A percentile compares a stretch with the other conserved stretches of the same genome.
These are phyloP conservation scores for Gilbertella persicaria DNA, from an alignment of 371 early-diverging fungal species.

Conservation along the genomic window DNA sequence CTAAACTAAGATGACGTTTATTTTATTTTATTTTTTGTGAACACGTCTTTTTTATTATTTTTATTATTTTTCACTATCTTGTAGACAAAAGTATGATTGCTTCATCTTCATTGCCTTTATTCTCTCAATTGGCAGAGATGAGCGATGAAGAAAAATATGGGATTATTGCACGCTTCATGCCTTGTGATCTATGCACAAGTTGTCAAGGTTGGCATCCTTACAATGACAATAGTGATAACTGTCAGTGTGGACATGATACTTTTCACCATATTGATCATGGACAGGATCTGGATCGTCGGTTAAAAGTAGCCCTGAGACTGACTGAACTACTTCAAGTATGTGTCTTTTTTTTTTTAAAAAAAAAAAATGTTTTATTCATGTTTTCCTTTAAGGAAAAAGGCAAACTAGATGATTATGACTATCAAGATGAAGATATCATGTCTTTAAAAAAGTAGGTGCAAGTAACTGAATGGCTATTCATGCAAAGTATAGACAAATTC, in stretches of 20 bases:
- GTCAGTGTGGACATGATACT: conserved; percentile 41
- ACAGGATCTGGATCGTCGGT: conserved; percentile 39
- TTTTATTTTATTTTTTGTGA: no score
- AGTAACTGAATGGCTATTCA: not conserved
- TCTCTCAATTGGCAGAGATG: conserved; percentile 31
- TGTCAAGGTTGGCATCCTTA: conserved; percentile 46
- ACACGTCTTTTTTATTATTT: no score
- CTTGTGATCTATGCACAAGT: conserved; percentile 39
- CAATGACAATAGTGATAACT: conserved; percentile 19
- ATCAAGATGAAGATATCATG: conserved; percentile 42
- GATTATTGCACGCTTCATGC: conserved; percentile 50
- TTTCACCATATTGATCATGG: conserved; percentile 36
- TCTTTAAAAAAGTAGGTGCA: conserved; percentile 45
- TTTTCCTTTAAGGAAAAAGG: conserved; percentile 37
- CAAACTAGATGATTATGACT: conserved; percentile 43
- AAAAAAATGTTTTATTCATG: not conserved
- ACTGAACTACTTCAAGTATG: conserved; percentile 42
- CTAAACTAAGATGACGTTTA: no score
- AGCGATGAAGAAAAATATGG: conserved; percentile 44
- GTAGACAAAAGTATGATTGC: no score
- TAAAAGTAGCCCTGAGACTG: conserved; percentile 39
- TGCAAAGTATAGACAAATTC: not conserved
- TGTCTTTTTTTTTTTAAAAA: not conserved
- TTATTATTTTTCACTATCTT: no score
- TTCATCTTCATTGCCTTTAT: conserved; percentile 21